Evolutionary conservation across 441 rosid species (phyloP).

Genomic region (Adansonia rubrostipa): DNA sequence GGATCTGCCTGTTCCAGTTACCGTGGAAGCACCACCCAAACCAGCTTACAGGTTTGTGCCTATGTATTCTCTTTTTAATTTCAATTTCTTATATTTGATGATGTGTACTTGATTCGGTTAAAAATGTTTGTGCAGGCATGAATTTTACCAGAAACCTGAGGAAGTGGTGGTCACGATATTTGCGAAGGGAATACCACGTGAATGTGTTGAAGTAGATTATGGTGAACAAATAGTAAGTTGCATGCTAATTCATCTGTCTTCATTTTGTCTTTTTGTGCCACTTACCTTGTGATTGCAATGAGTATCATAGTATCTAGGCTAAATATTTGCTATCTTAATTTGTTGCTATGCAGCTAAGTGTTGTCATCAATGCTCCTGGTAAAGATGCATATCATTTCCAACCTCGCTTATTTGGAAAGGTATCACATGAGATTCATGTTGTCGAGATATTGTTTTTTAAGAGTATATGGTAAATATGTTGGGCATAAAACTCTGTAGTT

Average conservation of each 20-base stretch:
- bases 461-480: background rate
- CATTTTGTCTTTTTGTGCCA: background rate
- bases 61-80: background rate
- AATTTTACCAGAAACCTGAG: slow-evolving; percentile 75
- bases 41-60: slow-evolving; percentile 64
- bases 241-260: background rate
- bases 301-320: background rate
- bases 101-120: slow-evolving; percentile 19
- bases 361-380: slow-evolving; percentile 66
- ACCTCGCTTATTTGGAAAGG: slow-evolving; percentile 92
- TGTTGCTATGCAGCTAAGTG: slow-evolving; percentile 66
- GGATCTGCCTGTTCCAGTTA: slow-evolving; percentile 26
- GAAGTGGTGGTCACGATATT: slow-evolving; percentile 78
- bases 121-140: slow-evolving; percentile 57
- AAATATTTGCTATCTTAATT: background rate
- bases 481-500: background rate
- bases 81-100: background rate
- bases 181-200: slow-evolving; percentile 63
- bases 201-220: slow-evolving; percentile 55
- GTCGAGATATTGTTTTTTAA: background rate
- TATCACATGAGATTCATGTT: slow-evolving; percentile 32
- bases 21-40: slow-evolving; percentile 38
- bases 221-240: slow-evolving; percentile 80
- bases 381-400: slow-evolving; percentile 79
- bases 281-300: background rate